phyloP scores from a whole-genome alignment of 306 rosid species.

The Castanea mollissima region DNA sequence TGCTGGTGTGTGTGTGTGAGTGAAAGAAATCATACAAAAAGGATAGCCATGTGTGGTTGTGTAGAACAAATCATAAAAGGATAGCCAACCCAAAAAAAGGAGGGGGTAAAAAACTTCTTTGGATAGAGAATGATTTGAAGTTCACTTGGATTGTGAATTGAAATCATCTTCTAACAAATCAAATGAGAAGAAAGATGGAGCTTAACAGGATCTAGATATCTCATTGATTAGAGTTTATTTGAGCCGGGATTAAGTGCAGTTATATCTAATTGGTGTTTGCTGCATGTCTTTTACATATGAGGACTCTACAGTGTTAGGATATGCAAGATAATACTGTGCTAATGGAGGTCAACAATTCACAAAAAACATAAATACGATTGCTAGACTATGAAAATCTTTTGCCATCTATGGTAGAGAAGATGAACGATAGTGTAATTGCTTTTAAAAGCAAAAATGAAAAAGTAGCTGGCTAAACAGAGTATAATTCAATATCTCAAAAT shows the following conservation, averaged over 20 bases:
- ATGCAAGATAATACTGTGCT: not conserved
- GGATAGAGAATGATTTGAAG: not conserved
- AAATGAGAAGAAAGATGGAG: not conserved
- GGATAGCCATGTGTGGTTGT: not conserved
- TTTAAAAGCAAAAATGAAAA: not conserved
- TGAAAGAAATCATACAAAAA: no score
- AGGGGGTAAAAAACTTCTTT: not conserved
- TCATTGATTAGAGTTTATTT: not conserved
- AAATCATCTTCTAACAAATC: not conserved
- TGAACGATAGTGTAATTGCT: not conserved
- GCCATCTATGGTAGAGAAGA: not conserved
- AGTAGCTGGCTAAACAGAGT: not conserved
- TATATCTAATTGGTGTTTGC: not conserved
- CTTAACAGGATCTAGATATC: not conserved
- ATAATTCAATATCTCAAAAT: not conserved
- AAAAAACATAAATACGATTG: not conserved
- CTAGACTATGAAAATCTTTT: not conserved
- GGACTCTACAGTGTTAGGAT: no score
- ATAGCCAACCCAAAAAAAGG: not conserved
- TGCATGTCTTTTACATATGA: not conserved
- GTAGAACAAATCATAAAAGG: not conserved
- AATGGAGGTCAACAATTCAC: not conserved
- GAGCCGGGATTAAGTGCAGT: no score
- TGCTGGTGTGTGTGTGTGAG: no score
- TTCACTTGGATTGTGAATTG: not conserved